Base-by-base conservation (phyloP, 2,329 filamentous ascomycete species). In the Penicillium sp. region DNA sequence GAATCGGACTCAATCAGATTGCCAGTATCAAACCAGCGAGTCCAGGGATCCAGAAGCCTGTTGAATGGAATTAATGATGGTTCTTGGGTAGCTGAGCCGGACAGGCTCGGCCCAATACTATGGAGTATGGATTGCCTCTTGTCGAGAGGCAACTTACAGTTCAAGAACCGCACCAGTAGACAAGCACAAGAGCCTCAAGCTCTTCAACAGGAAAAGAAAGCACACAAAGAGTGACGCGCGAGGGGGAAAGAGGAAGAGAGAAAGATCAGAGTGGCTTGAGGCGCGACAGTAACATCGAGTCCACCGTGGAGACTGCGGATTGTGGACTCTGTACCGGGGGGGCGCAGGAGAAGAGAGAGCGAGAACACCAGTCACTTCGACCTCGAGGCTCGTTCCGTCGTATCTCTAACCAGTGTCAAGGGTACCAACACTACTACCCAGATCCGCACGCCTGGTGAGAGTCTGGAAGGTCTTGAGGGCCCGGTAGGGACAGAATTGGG, bases 111-210 rank as follows among this genome's bases (percentile, higher is more conserved):
- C 18, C 18, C 18, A 18, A 18, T 18, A 18, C 18, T 18, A 18
- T 18, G 18, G 18, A 18, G 18, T 18, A 18, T 18, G 18, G 18
- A 18, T 18, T 18, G 18, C 18, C 18, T 18, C 18, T 18, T 18
- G 29, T 32, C 11, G 29, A 11, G 29, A 32, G 11, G 29, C 24
- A 35, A 53, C 51, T 51, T 45, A 54, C 58, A 52, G 41, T 25
- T 7, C 45, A 29, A 46, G 34, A 32, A 42, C 46, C 33, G 39
- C 40, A 48, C 28, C 43, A 47, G 44, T 47, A 49, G 45, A 46
- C 46, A 47, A 48, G 18, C 18, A 18, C 18, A 49, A 57, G 62
- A 66, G 63, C 62, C 46, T 63, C 63, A 54, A 62, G 64, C 65
- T 52, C 62, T 58, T 52, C 45, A 37, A 43, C 51, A 45, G 49